Evolutionary conservation across 768 basidiomycete species (phyloP), one percentile per base, ranked within the genome.

Genomic region (Auricularia cornea): DNA sequence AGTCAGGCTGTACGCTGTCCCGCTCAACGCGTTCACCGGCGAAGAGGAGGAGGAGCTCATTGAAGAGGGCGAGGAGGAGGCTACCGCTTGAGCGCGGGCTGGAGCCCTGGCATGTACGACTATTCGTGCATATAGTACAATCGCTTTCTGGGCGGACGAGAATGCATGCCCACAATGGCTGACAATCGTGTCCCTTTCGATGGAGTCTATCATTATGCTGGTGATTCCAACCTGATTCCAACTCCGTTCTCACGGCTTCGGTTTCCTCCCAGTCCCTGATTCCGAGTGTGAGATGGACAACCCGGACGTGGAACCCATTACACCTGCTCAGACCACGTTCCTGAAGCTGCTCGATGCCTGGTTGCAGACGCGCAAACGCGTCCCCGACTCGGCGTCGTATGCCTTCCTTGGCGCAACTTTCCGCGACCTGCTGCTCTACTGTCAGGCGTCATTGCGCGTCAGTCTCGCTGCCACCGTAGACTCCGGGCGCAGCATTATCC

Each of bases 1-100:
- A 69, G 88, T 98, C 73, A 90, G 94, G 62, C 76, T 99, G 38
- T 99, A 98, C 77, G 81, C 90, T 59, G 93, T 98, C n/a, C 96
- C 96, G 3, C 74, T 84, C 70, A 84, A 86, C 60, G 85, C 95
- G 18, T 97, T 98, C 75, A 89, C 88, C 20, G 86, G 81, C 8
- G 88, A 89, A 65, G 93, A 92, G 44, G 91, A 91, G 61, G 77
- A 76, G 23, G 88, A 89, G 38, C 77, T 72, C 44, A 71, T 59
- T 20, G 74, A 77, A 59, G 79, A 78, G 41, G 78, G 71, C 31
- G 82, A 81, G 56, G 80, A 48, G 20, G 44, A 48, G 44, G 6
- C 44, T 14, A 14, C 35, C 35, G 35, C 35, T 38, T 38, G 35
- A 38, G 35, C 35, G n/a, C n/a, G n/a, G n/a, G n/a, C n/a, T n/a